Conservation (phyloP, 768 basidiomycete genomes). For the Heimioporus sp. region DNA sequence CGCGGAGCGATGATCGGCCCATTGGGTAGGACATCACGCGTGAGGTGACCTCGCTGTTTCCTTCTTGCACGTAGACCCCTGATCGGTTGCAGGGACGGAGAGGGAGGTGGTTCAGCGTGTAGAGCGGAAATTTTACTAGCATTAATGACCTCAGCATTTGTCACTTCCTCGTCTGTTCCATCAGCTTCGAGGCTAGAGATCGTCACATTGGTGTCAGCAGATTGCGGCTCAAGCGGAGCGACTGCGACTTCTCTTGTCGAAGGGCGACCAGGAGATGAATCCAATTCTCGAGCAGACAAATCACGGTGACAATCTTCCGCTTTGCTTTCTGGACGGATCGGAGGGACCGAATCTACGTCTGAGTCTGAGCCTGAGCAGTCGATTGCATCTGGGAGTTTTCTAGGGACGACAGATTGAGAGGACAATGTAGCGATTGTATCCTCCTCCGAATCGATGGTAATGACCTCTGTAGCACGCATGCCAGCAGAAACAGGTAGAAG, state of each 20-base stretch:
- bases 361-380: constrained; percentile 6
- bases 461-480: constrained; percentile 15
- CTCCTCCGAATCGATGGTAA: constrained; percentile 22
- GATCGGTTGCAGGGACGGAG: constrained; percentile 12
- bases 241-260: not conserved
- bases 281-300: not conserved
- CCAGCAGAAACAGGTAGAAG: constrained; percentile 3
- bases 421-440: not conserved
- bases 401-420: not conserved
- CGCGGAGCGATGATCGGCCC: not conserved
- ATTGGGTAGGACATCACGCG: not conserved
- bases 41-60: constrained; percentile 7
- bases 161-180: not conserved
- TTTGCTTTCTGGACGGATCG: constrained; percentile 1
- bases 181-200: constrained; percentile 9
- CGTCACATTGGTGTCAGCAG: not conserved
- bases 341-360: constrained; percentile 12
- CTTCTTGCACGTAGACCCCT: constrained; percentile 8
- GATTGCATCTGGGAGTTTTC: not conserved
- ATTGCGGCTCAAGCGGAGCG: not conserved
- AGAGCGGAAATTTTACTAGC: not conserved
- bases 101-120: not conserved
- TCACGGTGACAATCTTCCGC: not conserved
- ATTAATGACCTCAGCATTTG: not conserved
- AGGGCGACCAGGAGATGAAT: not conserved